Conservation (phyloP, 768 basidiomycete species). For the Pleurotus tuoliensis region DNA sequence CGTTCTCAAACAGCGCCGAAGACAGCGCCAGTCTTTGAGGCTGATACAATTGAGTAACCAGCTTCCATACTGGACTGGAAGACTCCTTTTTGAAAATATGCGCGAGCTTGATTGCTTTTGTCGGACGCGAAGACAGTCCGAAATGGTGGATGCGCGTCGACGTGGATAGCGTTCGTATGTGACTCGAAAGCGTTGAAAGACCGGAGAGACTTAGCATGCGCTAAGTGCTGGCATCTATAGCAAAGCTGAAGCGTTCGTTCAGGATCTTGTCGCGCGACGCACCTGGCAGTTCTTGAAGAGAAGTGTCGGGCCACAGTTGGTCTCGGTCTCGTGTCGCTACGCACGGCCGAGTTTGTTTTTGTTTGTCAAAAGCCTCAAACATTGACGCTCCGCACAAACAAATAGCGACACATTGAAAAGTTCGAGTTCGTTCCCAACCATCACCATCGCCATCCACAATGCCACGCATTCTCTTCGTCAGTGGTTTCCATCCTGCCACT, state of each 20-base stretch:
- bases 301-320: not conserved
- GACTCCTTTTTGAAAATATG: slow-evolving; percentile 30
- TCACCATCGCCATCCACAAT: slow-evolving; percentile 30
- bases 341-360: not conserved
- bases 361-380: not conserved
- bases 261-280: too few relatives aligned
- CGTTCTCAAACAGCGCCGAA: slow-evolving; percentile 25
- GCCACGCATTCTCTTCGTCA: slow-evolving; percentile 86
- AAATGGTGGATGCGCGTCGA: not conserved
- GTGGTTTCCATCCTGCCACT: slow-evolving; percentile 80
- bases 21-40: slow-evolving; percentile 21
- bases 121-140: not conserved
- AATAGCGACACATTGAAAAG: slow-evolving; percentile 15
- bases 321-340: not conserved
- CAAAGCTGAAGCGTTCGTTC: too few relatives aligned
- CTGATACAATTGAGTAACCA: slow-evolving; percentile 31
- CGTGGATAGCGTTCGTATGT: not conserved
- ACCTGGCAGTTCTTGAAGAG: not conserved
- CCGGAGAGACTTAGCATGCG: slow-evolving; percentile 5
- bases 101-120: slow-evolving; percentile 20
- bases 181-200: not conserved
- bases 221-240: slow-evolving; percentile 5
- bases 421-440: slow-evolving; percentile 16
- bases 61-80: slow-evolving; percentile 36
- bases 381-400: not conserved